phyloP scores from a whole-genome alignment of 768 basidiomycete species.

The Leccinum rimulosum region DNA sequence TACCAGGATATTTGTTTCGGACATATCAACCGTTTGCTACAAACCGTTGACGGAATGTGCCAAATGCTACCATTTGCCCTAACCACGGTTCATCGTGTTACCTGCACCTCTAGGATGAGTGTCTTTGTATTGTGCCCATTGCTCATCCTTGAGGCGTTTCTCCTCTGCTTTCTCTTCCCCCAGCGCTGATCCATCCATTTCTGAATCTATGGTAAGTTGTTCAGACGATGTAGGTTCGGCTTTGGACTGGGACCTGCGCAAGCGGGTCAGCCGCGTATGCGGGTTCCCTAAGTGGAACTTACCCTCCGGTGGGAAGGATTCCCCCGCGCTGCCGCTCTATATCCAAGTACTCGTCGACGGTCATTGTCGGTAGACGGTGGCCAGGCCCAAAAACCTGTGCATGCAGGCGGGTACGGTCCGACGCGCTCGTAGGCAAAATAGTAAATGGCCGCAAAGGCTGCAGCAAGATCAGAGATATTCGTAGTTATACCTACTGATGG shows the following conservation, averaged over 20 bases:
- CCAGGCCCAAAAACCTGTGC: slow-evolving; percentile 81
- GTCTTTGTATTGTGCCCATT: slow-evolving; percentile 89
- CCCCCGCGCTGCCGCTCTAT: slow-evolving; percentile 83
- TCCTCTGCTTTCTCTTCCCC: slow-evolving; percentile 71
- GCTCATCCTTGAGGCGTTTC: slow-evolving; percentile 82
- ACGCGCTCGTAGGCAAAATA: slow-evolving; percentile 71
- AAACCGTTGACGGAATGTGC: slow-evolving; percentile 7
- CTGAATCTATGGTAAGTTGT: slow-evolving; percentile 73
- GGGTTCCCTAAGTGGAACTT: slow-evolving; percentile 29
- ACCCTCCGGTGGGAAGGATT: slow-evolving; percentile 88
- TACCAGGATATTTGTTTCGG: slow-evolving; percentile 28
- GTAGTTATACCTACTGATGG: neutral
- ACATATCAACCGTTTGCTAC: slow-evolving; percentile 20
- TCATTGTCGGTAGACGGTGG: slow-evolving; percentile 90
- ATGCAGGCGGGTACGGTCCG: slow-evolving; percentile 70
- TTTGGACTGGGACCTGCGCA: slow-evolving; percentile 61
- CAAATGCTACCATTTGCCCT: slow-evolving; percentile 12
- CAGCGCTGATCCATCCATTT: slow-evolving; percentile 74
- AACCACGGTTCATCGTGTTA: slow-evolving; percentile 93
- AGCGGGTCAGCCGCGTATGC: slow-evolving; percentile 6
- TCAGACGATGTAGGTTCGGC: slow-evolving; percentile 70
- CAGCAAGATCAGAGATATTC: slow-evolving; percentile 2
- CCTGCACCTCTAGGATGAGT: slow-evolving; percentile 87
- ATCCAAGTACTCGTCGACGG: slow-evolving; percentile 90
- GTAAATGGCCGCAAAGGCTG: slow-evolving; percentile 92